These are phyloP conservation scores for Puccinia polysora DNA, from an alignment of 1,284 basidiomycete genomes.

Conservation along the genomic window DNA sequence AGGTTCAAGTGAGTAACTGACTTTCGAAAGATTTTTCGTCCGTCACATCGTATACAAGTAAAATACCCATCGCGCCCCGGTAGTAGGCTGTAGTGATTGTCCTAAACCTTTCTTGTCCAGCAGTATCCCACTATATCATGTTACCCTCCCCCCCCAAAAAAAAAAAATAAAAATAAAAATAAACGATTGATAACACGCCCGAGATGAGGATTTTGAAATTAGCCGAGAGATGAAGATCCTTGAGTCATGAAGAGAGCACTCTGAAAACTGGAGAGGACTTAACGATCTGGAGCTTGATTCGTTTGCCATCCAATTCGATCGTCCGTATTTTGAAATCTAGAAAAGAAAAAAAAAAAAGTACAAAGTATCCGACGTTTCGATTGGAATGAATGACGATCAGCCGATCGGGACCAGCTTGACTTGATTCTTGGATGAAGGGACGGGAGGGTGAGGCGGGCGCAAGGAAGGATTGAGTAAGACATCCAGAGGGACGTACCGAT, in stretches of 20 bases:
- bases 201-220: constrained; percentile 5
- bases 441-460: not conserved
- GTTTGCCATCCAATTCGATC: constrained; percentile 90
- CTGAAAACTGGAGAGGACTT: constrained; percentile 52
- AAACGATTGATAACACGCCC: constrained; percentile 8
- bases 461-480: not conserved
- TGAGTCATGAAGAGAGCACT: not conserved
- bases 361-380: not conserved
- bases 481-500: constrained; percentile 47
- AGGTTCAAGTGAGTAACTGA: constrained; percentile 56
- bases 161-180: not conserved
- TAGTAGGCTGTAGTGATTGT: constrained; percentile 99
- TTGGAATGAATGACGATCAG: not conserved
- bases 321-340: constrained; percentile 93
- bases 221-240: no score
- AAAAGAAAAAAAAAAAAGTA: no score
- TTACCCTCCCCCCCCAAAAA: not conserved
- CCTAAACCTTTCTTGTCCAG: constrained; percentile 97
- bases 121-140: constrained; percentile 83
- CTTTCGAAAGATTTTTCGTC: constrained; percentile 97
- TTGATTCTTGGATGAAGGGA: not conserved
- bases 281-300: constrained; percentile 93
- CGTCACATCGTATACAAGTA: constrained; percentile 97
- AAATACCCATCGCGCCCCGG: constrained; percentile 97
- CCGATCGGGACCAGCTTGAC: no score